Evolutionary conservation across 2,329 filamentous ascomycete genomes (phyloP).

Genomic region (Microcera coccophila): DNA sequence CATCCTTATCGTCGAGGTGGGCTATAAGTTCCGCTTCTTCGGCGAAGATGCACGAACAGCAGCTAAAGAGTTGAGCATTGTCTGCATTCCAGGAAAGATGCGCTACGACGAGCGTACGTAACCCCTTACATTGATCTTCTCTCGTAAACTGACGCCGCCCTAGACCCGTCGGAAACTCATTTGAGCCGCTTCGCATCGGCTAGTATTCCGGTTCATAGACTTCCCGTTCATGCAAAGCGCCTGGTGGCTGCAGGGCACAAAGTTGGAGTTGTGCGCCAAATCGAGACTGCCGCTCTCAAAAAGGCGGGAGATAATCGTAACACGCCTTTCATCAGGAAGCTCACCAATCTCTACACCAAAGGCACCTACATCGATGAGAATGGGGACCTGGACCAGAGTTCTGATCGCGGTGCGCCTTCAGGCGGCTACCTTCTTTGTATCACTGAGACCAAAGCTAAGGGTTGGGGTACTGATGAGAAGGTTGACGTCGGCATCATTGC

Average conservation of each 20-base stretch:
- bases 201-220: slow-evolving; percentile 86
- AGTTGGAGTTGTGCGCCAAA: slow-evolving; percentile 88
- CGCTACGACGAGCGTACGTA: slow-evolving; percentile 80
- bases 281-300: slow-evolving; percentile 93
- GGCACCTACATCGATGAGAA: slow-evolving; percentile 95
- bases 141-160: slow-evolving; percentile 1
- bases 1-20: slow-evolving; percentile 86
- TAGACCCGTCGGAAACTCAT: slow-evolving; percentile 84
- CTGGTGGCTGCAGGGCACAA: slow-evolving; percentile 91
- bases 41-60: slow-evolving; percentile 89
- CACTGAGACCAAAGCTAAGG: slow-evolving; percentile 77
- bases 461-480: slow-evolving; percentile 82
- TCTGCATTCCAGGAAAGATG: slow-evolving; percentile 94
- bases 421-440: slow-evolving; percentile 93
- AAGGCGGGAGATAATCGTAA: slow-evolving; percentile 94
- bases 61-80: slow-evolving; percentile 85
- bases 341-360: slow-evolving; percentile 97
- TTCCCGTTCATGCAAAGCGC: slow-evolving; percentile 91
- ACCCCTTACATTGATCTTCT: background rate
- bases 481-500: slow-evolving; percentile 89
- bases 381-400: slow-evolving; percentile 64
- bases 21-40: slow-evolving; percentile 97
- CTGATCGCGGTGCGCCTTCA: slow-evolving; percentile 46
- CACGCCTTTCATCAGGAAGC: slow-evolving; percentile 82
- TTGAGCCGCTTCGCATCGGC: slow-evolving; percentile 89